Conservation (phyloP, 2,329 filamentous ascomycete genomes). For the Apiospora aurea region DNA sequence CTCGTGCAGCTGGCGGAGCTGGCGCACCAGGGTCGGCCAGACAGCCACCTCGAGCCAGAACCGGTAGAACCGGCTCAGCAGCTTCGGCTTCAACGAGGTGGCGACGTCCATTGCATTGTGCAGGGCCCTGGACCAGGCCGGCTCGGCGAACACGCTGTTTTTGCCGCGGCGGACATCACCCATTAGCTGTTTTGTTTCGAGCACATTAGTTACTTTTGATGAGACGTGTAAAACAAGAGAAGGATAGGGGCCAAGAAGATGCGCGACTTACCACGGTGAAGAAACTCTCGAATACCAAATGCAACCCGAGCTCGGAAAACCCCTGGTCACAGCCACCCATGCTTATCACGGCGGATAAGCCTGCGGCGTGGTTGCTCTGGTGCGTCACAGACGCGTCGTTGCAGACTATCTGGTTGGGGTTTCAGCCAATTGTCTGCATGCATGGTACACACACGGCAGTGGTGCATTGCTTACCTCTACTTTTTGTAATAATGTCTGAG, state of each 20-base stretch:
- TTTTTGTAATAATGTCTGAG: not conserved
- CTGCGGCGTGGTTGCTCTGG: slow-evolving; percentile 39
- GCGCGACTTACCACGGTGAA: slow-evolving; percentile 38
- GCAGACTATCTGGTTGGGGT: slow-evolving; percentile 30
- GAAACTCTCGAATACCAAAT: slow-evolving; percentile 38
- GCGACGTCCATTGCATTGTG: slow-evolving; percentile 31
- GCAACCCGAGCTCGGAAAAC: slow-evolving; percentile 36
- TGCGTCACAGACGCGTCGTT: slow-evolving; percentile 39
- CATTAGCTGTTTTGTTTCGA: slow-evolving; percentile 34
- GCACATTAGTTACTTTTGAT: not conserved
- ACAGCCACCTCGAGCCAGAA: slow-evolving; percentile 37
- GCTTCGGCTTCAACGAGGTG: slow-evolving; percentile 27
- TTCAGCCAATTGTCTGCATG: not conserved
- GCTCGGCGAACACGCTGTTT: slow-evolving; percentile 36
- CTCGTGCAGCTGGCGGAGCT: slow-evolving; percentile 33
- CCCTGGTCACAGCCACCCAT: slow-evolving; percentile 34
- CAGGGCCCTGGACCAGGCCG: slow-evolving; percentile 36
- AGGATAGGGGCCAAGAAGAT: slow-evolving; percentile 4
- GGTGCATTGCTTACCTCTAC: not conserved
- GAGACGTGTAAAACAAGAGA: not conserved
- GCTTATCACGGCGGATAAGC: slow-evolving; percentile 38
- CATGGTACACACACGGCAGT: accelerated
- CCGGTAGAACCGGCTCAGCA: slow-evolving; percentile 35
- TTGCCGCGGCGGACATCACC: slow-evolving; percentile 38
- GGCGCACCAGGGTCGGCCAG: slow-evolving; percentile 37